Percentiles rank a stretch among this genome's conserved stretches.
Evolutionary conservation across 441 rosid genomes (phyloP).

Genomic region (Dalechampia spathulata): DNA sequence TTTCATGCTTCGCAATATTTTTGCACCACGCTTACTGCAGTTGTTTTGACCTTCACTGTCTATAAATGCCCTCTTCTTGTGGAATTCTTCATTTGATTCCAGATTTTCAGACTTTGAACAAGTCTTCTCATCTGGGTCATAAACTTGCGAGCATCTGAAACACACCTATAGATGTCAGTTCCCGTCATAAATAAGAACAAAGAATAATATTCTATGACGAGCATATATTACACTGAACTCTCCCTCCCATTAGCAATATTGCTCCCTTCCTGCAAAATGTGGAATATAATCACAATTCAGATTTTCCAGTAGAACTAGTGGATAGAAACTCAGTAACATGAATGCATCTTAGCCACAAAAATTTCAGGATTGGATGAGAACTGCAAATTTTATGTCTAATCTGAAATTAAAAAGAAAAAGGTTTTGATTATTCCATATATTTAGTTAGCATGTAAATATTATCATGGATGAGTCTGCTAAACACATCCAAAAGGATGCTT

Average conservation of each 20-base stretch:
- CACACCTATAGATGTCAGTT: constrained; percentile 15
- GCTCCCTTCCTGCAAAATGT: constrained; percentile 54
- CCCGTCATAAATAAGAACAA: constrained; percentile 13
- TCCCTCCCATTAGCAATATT: constrained; percentile 42
- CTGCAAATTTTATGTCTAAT: not conserved
- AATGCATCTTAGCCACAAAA: not conserved
- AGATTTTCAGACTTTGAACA: constrained; percentile 20
- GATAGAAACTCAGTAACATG: not conserved
- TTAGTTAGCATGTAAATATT: not conserved
- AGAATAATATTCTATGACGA: constrained; percentile 18
- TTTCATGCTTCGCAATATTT: constrained; percentile 31
- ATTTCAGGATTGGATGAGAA: not conserved
- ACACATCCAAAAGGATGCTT: not conserved
- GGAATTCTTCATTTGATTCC: constrained; percentile 22
- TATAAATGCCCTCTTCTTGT: constrained; percentile 26
- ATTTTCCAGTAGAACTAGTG: not conserved
- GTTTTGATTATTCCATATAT: not conserved
- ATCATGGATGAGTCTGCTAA: not conserved
- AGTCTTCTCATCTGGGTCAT: constrained; percentile 23
- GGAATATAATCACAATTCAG: constrained; percentile 12
- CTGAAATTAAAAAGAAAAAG: not conserved
- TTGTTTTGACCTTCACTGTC: constrained; percentile 22
- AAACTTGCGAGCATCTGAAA: constrained; percentile 40
- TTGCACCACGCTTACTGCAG: constrained; percentile 18
- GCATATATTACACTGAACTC: constrained; percentile 46